Evolutionary conservation across 2,329 filamentous ascomycete genomes (phyloP).

Genomic region (Colletotrichum sp.): DNA sequence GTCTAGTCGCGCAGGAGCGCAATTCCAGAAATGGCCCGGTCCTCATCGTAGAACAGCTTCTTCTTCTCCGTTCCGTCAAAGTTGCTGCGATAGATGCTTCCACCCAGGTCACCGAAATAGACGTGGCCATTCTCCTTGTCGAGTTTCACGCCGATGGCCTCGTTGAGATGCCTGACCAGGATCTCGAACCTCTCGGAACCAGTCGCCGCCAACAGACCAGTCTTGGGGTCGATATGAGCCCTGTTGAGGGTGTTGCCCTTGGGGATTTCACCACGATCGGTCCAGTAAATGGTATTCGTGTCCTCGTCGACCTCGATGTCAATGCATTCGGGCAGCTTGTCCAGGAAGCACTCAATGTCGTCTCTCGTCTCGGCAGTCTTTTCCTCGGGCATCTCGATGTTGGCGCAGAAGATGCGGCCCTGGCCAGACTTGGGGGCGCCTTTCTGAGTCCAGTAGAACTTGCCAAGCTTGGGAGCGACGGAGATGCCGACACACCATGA

Average conservation of each 20-base stretch:
- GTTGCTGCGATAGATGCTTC: slow-evolving; percentile 39
- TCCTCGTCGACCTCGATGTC: slow-evolving; percentile 60
- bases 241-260: slow-evolving; percentile 58
- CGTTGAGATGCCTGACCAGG: slow-evolving; percentile 42
- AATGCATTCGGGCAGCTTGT: slow-evolving; percentile 58
- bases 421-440: slow-evolving; percentile 53
- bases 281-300: slow-evolving; percentile 59
- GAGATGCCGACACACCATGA: slow-evolving; percentile 63
- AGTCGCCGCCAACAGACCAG: background rate
- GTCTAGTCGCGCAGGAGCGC: background rate
- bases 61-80: slow-evolving; percentile 34
- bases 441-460: slow-evolving; percentile 68
- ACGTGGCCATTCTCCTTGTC: slow-evolving; percentile 38
- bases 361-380: slow-evolving; percentile 36
- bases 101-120: slow-evolving; percentile 45
- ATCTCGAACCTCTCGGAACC: slow-evolving; percentile 26
- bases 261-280: slow-evolving; percentile 63
- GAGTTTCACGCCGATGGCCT: slow-evolving; percentile 51
- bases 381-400: slow-evolving; percentile 41
- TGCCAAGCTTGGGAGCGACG: slow-evolving; percentile 43
- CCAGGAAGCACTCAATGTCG: slow-evolving; percentile 48
- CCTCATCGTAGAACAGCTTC: slow-evolving; percentile 25
- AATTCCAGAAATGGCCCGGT: slow-evolving; percentile 8
- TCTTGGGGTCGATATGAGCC: slow-evolving; percentile 21
- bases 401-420: slow-evolving; percentile 59